These are phyloP conservation scores for Fusarium cyanostomum DNA, from an alignment of 2,329 filamentous ascomycete genomes.

Conservation along the genomic window DNA sequence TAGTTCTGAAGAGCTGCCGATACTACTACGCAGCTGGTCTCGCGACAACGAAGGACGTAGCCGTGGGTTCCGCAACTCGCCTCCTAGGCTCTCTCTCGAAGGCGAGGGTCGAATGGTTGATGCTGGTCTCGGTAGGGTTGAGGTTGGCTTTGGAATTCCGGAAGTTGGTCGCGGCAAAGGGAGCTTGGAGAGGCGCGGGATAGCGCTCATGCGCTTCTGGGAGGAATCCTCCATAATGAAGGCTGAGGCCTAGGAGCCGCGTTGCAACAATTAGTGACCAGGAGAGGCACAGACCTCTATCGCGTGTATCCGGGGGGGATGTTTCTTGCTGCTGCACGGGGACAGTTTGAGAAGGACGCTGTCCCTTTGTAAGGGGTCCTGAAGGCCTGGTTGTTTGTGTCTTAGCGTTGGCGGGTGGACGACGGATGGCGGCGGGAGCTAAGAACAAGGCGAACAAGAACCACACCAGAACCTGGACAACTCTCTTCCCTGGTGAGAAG, in stretches of 20 bases:
- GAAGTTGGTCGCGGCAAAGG: conserved; percentile 49
- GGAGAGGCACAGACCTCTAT: conserved; percentile 3
- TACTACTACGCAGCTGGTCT: conserved; percentile 48
- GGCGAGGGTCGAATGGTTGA: conserved; percentile 44
- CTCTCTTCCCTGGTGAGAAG: neutral
- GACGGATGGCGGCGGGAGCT: conserved; percentile 37
- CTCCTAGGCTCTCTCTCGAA: conserved; percentile 43
- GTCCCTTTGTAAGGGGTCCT: conserved; percentile 27
- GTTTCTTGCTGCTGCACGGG: neutral
- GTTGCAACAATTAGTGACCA: neutral
- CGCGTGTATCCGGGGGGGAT: conserved; percentile 25
- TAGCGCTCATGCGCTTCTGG: conserved; percentile 50
- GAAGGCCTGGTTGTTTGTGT: conserved; percentile 19
- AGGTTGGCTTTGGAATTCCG: conserved; percentile 45
- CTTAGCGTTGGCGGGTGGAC: conserved; percentile 45
- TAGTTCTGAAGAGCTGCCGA: conserved; percentile 42
- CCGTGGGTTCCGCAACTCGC: conserved; percentile 52
- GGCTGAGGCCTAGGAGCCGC: neutral
- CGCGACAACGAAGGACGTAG: conserved; percentile 54
- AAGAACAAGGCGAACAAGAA: conserved; percentile 18
- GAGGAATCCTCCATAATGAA: conserved; percentile 46
- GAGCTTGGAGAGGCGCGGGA: conserved; percentile 52
- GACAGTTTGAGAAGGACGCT: conserved; percentile 1
- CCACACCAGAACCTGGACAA: neutral
- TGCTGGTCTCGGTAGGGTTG: conserved; percentile 38